Base-by-base conservation (phyloP, 164 flowering plant genomes). In the Liquidambar formosana region DNA sequence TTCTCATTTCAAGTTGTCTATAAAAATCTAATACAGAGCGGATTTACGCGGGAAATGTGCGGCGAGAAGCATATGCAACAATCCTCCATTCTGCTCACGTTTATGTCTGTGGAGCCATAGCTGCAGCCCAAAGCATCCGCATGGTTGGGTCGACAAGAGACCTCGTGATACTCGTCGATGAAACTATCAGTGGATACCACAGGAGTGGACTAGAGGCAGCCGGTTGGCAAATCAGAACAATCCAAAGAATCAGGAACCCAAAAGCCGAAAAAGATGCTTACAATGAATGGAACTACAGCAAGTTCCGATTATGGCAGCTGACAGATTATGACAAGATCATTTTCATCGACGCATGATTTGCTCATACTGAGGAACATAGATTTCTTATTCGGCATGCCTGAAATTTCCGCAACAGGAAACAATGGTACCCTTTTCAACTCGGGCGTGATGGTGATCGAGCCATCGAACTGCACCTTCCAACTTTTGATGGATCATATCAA, bases 71-170 rank as follows among this genome's bases (percentile, higher is more conserved):
- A n/a, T n/a, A n/a, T n/a, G n/a, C n/a, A n/a, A n/a, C n/a, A n/a
- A n/a, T n/a, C n/a, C n/a, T 89, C 5, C 94, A 89, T 71, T 89
- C 94, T 9, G 87, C 88, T 66, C 73, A 88, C 62, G 81, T 77
- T 0, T 88, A 89, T 71, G 94, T 89, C 0, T 89, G 94, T 68
- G 94, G 94, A 45, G 94, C 94, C 28, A 86, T 89, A 46, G 86
- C 83, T 15, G 89, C 87, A 25, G 94, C 94, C 0, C 92, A 86
- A 53, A 89, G 94, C 74, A 86, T 89, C 61, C 82, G 89, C 1
- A 73, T 78, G 83, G 74, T 77, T 0, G 92, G 94, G 2, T 86
- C 94, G 0, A 86, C 77, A 0, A 65, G 88, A 13, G 94, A 89
- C 80, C 86, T 89, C 10, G 86, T 88, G 23, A 84, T 89, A 53